phyloP scores from a whole-genome alignment of 306 rosid species.

The Glycine latifolia region DNA sequence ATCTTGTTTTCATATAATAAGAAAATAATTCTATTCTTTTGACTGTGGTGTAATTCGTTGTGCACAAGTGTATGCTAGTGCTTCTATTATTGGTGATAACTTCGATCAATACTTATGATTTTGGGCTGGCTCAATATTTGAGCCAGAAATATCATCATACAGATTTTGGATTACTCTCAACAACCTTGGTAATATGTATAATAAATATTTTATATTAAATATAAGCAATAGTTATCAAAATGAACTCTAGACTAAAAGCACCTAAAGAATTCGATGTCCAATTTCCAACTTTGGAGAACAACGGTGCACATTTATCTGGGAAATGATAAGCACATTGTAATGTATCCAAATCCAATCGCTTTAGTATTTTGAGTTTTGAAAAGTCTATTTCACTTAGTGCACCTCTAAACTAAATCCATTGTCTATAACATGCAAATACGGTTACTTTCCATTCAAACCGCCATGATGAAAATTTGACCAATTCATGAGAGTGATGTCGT shows the following conservation, averaged over 20 bases:
- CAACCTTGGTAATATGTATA: background rate
- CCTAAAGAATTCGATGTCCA: background rate
- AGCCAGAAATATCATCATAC: background rate
- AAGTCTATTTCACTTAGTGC: slow-evolving; percentile 42
- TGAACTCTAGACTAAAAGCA: background rate
- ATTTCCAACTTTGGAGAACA: slow-evolving; percentile 21
- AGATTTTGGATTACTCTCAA: no score
- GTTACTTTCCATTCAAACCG: slow-evolving; percentile 50
- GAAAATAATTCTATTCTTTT: no score
- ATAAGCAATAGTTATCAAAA: background rate
- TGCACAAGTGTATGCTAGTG: background rate
- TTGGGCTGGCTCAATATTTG: background rate
- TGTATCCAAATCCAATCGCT: slow-evolving; percentile 28
- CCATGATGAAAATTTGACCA: slow-evolving; percentile 50
- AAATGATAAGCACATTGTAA: slow-evolving; percentile 35
- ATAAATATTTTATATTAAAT: background rate
- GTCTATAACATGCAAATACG: slow-evolving; percentile 39
- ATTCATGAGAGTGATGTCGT: slow-evolving; percentile 53
- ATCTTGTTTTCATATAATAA: no score
- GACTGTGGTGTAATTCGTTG: background rate
- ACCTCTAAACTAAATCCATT: slow-evolving; percentile 25
- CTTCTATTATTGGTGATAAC: background rate
- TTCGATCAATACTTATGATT: background rate
- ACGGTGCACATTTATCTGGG: slow-evolving; percentile 18
- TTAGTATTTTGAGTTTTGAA: slow-evolving; percentile 30